Conservation (phyloP, 176 grass and related monocot species). For the Musa itinerans region DNA sequence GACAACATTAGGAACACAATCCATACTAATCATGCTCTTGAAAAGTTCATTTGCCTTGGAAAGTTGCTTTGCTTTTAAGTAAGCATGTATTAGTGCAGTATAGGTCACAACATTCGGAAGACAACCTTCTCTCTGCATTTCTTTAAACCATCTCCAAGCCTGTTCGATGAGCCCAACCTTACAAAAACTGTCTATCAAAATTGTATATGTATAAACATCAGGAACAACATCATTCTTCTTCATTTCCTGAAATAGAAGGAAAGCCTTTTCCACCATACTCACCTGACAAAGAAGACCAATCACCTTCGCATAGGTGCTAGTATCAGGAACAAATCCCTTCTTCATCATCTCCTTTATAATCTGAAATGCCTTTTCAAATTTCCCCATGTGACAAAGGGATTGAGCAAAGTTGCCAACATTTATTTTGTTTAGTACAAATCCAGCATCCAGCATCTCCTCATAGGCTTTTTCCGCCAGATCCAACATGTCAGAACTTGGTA, state of each 20-base stretch:
- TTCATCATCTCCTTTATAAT: conserved; percentile 81
- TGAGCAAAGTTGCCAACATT: conserved; percentile 71
- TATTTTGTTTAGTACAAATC: conserved; percentile 76
- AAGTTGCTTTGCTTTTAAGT: conserved; percentile 70
- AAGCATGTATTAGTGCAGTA: conserved; percentile 91
- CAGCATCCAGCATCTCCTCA: conserved; percentile 69
- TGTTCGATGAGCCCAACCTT: conserved; percentile 80
- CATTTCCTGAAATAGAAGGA: conserved; percentile 95
- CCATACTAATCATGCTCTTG: conserved; percentile 55
- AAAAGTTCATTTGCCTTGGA: conserved; percentile 63
- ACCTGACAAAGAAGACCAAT: conserved; percentile 66
- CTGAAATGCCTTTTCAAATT: conserved; percentile 87
- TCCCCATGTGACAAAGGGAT: conserved; percentile 63
- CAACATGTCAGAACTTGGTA: conserved; percentile 41
- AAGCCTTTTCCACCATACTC: conserved; percentile 61
- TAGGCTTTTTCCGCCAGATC: conserved; percentile 78
- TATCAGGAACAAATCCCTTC: conserved; percentile 87
- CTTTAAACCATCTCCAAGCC: conserved; percentile 58
- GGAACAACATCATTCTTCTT: conserved; percentile 52
- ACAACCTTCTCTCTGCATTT: conserved; percentile 63
- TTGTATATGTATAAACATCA: conserved; percentile 93
- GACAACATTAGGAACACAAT: conserved; percentile 64
- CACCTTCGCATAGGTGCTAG: conserved; percentile 68
- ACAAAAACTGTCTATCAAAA: conserved; percentile 95
- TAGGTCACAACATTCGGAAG: conserved; percentile 81